Conservation (phyloP, 2,329 filamentous ascomycete genomes). For the Botrytis hyacinthi region DNA sequence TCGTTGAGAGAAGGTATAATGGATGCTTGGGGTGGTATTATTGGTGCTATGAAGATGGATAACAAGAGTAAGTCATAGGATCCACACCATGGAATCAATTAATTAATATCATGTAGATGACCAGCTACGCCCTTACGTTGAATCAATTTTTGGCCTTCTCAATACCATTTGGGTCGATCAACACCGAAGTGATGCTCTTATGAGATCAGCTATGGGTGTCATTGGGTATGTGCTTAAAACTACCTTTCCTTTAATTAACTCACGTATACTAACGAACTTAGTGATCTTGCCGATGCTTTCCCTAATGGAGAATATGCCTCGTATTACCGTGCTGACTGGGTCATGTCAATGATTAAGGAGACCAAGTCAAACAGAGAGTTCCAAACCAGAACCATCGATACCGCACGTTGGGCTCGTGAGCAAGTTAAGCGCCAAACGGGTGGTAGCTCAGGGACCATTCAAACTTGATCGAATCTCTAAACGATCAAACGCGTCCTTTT, state of each 20-base stretch:
- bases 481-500: slow-evolving; percentile 26
- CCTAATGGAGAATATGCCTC: slow-evolving; percentile 82
- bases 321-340: slow-evolving; percentile 87
- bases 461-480: slow-evolving; percentile 34
- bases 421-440: slow-evolving; percentile 89
- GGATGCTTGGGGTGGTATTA: slow-evolving; percentile 97
- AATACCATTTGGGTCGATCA: slow-evolving; percentile 75
- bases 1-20: slow-evolving; percentile 96
- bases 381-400: slow-evolving; percentile 80
- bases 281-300: slow-evolving; percentile 92
- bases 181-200: slow-evolving; percentile 86
- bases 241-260: neutral
- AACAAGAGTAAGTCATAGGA: slow-evolving; percentile 61
- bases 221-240: slow-evolving; percentile 68
- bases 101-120: slow-evolving; percentile 52
- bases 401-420: slow-evolving; percentile 94
- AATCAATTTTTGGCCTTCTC: slow-evolving; percentile 83
- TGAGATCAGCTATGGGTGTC: slow-evolving; percentile 95
- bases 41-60: slow-evolving; percentile 86
- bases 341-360: slow-evolving; percentile 86
- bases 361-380: slow-evolving; percentile 88
- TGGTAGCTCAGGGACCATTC: slow-evolving; percentile 42
- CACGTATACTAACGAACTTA: slow-evolving; percentile 41
- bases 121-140: slow-evolving; percentile 72
- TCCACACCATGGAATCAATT: neutral